Base-by-base conservation (phyloP, 768 basidiomycete species). In the Pleurotus djamor region DNA sequence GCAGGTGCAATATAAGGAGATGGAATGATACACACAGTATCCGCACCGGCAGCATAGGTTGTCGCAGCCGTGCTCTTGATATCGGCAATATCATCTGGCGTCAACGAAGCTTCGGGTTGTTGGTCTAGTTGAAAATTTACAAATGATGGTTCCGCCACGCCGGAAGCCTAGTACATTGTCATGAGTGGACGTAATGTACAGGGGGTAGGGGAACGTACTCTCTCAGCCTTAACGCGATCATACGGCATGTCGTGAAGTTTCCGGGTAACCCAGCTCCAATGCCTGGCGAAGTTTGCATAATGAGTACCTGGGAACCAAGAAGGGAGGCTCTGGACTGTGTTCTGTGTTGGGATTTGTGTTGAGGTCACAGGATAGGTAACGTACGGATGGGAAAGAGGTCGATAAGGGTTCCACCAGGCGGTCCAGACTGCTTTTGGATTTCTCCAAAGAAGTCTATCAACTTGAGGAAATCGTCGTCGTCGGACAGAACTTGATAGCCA, bases 31-130 rank as follows among this genome's bases (percentile, higher is more conserved):
- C 61, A 51, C 60, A 75, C 76, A 43, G 76, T 78, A 49, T 78
- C 76, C 64, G 74, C 74, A 72, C 59, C 67, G 80, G 80, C 81
- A 45, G 75, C 75, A 67, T 76, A 81, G 50, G 83, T 70, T 5
- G 81, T 82, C 35, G 77, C 82, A 49, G 82, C 81, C 16, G 80
- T 78, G 49, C 81, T 81, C 72, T 79, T 82, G 65, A 84, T 83
- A 66, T 83, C 78, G 57, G 79, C 75, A 59, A 82, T 80, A 43
- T 80, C 79, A 65, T 79, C 79, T 21, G 65, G 65, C 37, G 68
- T 66, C 51, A 77, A 62, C 45, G 65, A 67, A 13, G 71, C 74
- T 57, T 74, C 71, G 48, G 74, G 68, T 54, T 75, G 71, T 3
- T 28, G 21, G 28, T 50, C 49, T 5, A 50, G 32, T 35, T 50